A percentile compares a stretch with the other conserved stretches of the same genome.
phyloP scores from a whole-genome alignment of 2,329 filamentous ascomycete species.

The Ophiostoma pallidulum region DNA sequence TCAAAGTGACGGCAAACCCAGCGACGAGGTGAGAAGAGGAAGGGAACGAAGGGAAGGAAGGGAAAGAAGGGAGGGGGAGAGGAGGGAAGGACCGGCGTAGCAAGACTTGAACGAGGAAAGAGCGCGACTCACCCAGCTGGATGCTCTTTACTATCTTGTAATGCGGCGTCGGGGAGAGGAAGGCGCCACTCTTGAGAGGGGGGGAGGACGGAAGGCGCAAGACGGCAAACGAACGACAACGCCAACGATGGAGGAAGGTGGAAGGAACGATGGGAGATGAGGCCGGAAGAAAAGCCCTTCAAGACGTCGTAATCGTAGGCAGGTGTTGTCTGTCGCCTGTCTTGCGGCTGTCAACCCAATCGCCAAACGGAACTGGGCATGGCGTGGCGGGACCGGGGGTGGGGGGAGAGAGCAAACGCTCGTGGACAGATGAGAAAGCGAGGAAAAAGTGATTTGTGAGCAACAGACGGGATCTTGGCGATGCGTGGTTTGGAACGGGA shows the following conservation, averaged over 20 bases:
- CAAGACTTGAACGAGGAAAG: too few relatives aligned
- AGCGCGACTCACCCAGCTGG: too few relatives aligned
- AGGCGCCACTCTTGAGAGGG: too few relatives aligned
- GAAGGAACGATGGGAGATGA: not conserved
- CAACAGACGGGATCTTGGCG: not conserved
- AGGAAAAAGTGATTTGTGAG: not conserved
- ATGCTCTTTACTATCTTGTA: too few relatives aligned
- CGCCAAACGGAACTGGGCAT: not conserved
- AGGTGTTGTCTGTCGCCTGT: not conserved
- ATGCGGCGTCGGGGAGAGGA: too few relatives aligned
- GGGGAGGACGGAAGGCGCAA: not conserved
- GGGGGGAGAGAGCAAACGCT: too few relatives aligned
- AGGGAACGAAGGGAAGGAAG: too few relatives aligned
- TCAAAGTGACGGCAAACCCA: too few relatives aligned
- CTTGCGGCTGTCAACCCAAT: not conserved
- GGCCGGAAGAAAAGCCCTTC: slow-evolving; percentile 1
- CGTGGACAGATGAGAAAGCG: not conserved
- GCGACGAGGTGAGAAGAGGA: too few relatives aligned
- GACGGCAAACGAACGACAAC: not conserved
- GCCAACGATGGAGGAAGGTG: not conserved
- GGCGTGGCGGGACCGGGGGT: not conserved
- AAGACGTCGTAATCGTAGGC: slow-evolving; percentile 4
- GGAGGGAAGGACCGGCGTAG: too few relatives aligned
- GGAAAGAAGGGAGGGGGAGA: too few relatives aligned
- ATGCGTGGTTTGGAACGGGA: not conserved